Evolutionary conservation across 2,329 filamentous ascomycete genomes (phyloP), one percentile per base, ranked within the genome.

Genomic region (Fusarium agapanthi): DNA sequence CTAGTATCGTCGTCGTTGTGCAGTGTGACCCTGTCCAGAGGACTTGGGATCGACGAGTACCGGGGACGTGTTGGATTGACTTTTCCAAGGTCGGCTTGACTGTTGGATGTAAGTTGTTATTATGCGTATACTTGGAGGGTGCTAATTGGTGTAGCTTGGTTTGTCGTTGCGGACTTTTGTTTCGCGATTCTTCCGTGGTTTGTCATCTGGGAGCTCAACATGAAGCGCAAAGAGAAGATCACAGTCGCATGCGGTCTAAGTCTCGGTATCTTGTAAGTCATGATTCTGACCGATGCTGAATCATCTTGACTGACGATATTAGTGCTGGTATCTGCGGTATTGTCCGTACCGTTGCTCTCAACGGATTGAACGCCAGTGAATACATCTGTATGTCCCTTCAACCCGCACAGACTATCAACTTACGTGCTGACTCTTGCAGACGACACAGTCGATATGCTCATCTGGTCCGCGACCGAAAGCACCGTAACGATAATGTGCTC

Each of bases 181-280:
- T 72, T 72, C 26, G 70, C 69, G 0, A 72, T 72, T 16, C 38
- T 72, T 3, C 69, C 60, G 4, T 72, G 69, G 69, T 72, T 72
- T 7, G 54, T 72, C 12, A 72, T 69, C 6, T 72, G 70, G 65
- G 60, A 72, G 14, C 47, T 72, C 7, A 72, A 72, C 24, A 72
- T 72, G 70, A 72, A 72, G 26, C 65, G 60, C 3, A 72, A 72
- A 10, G 69, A 72, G 24, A 72, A 72, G 16, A 69, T 72, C 2
- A 72, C 70, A 0, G 65, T 72, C 2, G 70, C 69, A 1, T 72
- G 65, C 7, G 65, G 65, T 4, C 7, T 72, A 1, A 69, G 69
- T 24, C 65, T 72, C 5, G 69, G 69, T 9, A 54, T 72, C 5
- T 66, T 72, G 70, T 72, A 59, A 60, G 69, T 10, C 12, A 7